phyloP scores from a whole-genome alignment of 1,284 basidiomycete genomes.

The Ustilago crameri region DNA sequence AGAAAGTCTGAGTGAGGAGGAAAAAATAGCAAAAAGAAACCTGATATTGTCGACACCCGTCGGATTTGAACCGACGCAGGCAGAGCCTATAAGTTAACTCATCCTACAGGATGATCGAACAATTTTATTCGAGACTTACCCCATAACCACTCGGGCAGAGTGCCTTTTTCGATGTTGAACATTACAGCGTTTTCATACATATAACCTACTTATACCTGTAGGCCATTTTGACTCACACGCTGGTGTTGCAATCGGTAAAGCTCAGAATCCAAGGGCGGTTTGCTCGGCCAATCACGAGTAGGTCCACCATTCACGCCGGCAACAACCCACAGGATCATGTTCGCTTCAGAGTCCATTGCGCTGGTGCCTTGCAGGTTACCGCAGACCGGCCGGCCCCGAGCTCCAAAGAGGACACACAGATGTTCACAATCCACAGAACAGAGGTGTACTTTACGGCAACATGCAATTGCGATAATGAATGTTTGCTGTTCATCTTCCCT shows the following conservation, averaged over 20 bases:
- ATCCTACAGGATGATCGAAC: conserved; percentile 19
- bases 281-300: too few relatives aligned
- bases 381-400: too few relatives aligned
- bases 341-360: too few relatives aligned
- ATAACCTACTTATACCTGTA: neutral
- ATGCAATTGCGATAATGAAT: neutral
- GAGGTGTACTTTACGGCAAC: too few relatives aligned
- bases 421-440: too few relatives aligned
- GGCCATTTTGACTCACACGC: neutral
- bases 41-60: conserved; percentile 30
- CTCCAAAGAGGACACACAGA: too few relatives aligned
- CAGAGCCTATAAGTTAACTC: conserved; percentile 45
- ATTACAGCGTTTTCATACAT: neutral
- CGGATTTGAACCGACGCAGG: conserved; percentile 51
- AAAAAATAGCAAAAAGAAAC: conserved; percentile 6
- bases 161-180: conserved; percentile 5
- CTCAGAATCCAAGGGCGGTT: too few relatives aligned
- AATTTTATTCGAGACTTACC: conserved; percentile 34
- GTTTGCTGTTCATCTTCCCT: neutral
- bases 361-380: too few relatives aligned
- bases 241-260: too few relatives aligned
- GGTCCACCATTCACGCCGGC: too few relatives aligned
- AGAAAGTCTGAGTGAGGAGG: too few relatives aligned
- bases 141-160: conserved; percentile 44
- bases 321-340: too few relatives aligned